phyloP scores from a whole-genome alignment of 2,329 filamentous ascomycete genomes.

The Exophiala phaeomuriformis region DNA sequence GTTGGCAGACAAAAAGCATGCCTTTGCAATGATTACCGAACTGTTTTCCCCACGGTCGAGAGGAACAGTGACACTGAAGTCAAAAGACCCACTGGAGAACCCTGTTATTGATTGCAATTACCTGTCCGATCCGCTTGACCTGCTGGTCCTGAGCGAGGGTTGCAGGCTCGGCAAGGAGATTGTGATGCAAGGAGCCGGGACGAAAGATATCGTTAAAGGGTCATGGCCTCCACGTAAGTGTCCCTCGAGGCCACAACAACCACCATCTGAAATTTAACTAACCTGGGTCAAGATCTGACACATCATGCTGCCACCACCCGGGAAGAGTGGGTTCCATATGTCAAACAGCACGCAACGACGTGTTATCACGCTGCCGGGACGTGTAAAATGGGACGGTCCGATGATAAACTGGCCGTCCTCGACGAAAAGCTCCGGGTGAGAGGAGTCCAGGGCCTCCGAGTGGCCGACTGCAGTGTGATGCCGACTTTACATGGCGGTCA shows the following conservation, averaged over 20 bases:
- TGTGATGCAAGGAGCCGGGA: slow-evolving; percentile 50
- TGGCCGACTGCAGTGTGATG: slow-evolving; percentile 50
- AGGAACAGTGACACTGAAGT: slow-evolving; percentile 48
- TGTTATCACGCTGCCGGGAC: slow-evolving; percentile 55
- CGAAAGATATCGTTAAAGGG: slow-evolving; percentile 53
- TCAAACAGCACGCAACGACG: slow-evolving; percentile 54
- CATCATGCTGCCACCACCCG: slow-evolving; percentile 49
- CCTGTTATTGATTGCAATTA: slow-evolving; percentile 55
- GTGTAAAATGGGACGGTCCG: slow-evolving; percentile 48
- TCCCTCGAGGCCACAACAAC: background rate
- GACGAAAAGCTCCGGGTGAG: slow-evolving; percentile 48
- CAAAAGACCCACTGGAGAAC: slow-evolving; percentile 43
- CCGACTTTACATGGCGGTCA: slow-evolving; percentile 46
- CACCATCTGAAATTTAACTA: background rate
- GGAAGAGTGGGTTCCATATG: slow-evolving; percentile 53
- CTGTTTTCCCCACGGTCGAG: slow-evolving; percentile 53
- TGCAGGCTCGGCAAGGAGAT: slow-evolving; percentile 55
- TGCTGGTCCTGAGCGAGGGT: slow-evolving; percentile 53
- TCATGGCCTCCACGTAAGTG: slow-evolving; percentile 46
- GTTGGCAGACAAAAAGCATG: slow-evolving; percentile 41
- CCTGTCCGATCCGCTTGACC: slow-evolving; percentile 49
- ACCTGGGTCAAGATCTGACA: slow-evolving; percentile 31
- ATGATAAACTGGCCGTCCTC: slow-evolving; percentile 46
- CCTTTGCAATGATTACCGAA: slow-evolving; percentile 53
- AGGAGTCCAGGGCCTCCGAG: slow-evolving; percentile 48